Evolutionary conservation across 2,329 filamentous ascomycete species (phyloP), one percentile per base, ranked within the genome.

Genomic region (Didymella arachidicola): DNA sequence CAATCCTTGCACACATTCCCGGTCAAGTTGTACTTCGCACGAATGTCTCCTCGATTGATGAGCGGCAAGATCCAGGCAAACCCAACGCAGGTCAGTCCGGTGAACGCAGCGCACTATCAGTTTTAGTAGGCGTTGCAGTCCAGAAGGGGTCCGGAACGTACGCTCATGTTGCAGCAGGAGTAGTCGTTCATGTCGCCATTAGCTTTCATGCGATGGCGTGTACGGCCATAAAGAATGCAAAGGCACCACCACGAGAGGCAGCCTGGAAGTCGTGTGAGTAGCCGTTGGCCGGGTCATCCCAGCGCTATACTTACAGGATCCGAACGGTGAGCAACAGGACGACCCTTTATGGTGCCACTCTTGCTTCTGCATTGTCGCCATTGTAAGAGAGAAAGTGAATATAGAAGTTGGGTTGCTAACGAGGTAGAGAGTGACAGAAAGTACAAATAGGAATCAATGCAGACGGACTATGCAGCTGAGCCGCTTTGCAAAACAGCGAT

Each of bases 1-100:
- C 72, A 75, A 55, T 75, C 73, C 12, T 62, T 70, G 63, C 72
- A 75, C 10, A 57, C 70, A 41, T 72, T 72, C 38, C 72, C 72
- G 5, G 66, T 62, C 42, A 76, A 61, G 29, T 69, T 59, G 60
- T 76, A 75, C 53, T 71, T 72, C 16, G 63, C 62, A 18, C 73
- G 70, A 18, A 76, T 66, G 38, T 75, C 72, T 30, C 70, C 66
- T 38, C 73, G 72, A 46, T 64, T 67, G 50, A 73, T 69, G 66
- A 73, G 69, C 8, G 71, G 67, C 16, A 75, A 54, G 42, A 76
- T 68, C 65, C 72, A 76, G 25, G 63, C 58, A 8, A 74, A 39
- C 8, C 72, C 71, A 3, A 66, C 57, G 48, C 62, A 68, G 36
- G 59, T 34, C n/a, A 75, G 64, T 27, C 60, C 69, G 36, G 55